These are phyloP conservation scores for Rhizomucor pusillus DNA, from an alignment of 371 early-diverging fungal genomes.

Conservation along the genomic window DNA sequence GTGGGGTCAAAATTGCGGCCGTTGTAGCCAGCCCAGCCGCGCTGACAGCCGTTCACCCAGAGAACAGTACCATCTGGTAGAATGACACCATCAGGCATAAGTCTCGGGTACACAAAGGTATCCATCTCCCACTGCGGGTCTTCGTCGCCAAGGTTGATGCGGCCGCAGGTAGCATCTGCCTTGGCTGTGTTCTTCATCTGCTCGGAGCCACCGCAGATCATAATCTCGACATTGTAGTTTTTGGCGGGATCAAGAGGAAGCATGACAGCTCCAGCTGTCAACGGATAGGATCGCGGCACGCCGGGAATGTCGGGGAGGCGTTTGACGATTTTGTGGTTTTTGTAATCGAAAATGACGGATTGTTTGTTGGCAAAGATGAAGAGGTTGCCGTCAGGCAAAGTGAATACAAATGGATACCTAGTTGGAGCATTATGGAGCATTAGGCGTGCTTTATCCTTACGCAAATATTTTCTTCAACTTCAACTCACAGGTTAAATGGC, in stretches of 20 bases:
- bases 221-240: constrained; percentile 55
- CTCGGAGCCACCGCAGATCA: constrained; percentile 62
- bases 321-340: constrained; percentile 40
- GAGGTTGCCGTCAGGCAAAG: constrained; percentile 50
- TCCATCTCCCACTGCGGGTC: constrained; percentile 61
- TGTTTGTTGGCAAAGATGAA: constrained; percentile 57
- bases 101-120: constrained; percentile 51
- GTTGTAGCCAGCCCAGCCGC: constrained; percentile 62
- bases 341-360: constrained; percentile 52
- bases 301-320: constrained; percentile 56
- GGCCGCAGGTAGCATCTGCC: constrained; percentile 52
- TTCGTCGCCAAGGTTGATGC: constrained; percentile 48
- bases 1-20: constrained; percentile 52
- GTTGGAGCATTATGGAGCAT: background rate
- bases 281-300: constrained; percentile 59
- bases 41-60: constrained; percentile 60
- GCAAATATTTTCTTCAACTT: too few species aligned
- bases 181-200: constrained; percentile 30
- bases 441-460: too few species aligned
- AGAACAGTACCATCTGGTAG: constrained; percentile 59
- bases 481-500: constrained; percentile 63
- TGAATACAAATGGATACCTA: constrained; percentile 51
- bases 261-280: constrained; percentile 57
- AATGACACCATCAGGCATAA: constrained; percentile 64
- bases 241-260: constrained; percentile 59